These are phyloP conservation scores for Aspergillus nidulans DNA, from an alignment of 495 filamentous ascomycete species.

Conservation along the genomic window DNA sequence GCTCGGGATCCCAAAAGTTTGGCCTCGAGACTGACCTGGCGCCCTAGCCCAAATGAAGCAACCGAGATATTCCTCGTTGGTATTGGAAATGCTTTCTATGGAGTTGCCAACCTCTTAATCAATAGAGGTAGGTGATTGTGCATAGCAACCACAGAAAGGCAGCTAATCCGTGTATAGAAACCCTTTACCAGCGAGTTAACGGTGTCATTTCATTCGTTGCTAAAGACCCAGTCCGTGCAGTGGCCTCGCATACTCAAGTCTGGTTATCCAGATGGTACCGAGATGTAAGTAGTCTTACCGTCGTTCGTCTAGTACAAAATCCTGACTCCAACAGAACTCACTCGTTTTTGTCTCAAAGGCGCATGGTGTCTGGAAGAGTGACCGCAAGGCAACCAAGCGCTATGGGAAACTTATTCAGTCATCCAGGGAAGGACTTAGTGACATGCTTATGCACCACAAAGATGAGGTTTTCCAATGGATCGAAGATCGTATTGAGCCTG, in stretches of 20 bases:
- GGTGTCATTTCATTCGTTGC: conserved; percentile 53
- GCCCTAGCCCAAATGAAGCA: conserved; percentile 52
- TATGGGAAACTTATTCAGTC: conserved; percentile 61
- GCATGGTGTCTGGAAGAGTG: conserved; percentile 66
- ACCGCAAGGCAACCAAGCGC: conserved; percentile 59
- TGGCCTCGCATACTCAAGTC: conserved; percentile 59
- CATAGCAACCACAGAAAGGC: not conserved
- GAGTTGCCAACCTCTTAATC: conserved; percentile 63
- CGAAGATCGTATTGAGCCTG: conserved; percentile 33
- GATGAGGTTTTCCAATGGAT: conserved; percentile 55
- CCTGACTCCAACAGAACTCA: conserved; percentile 45
- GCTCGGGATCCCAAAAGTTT: conserved; percentile 2
- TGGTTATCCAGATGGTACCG: conserved; percentile 70
- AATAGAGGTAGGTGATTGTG: conserved; percentile 50
- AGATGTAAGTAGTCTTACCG: conserved; percentile 32
- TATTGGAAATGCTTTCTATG: conserved; percentile 70
- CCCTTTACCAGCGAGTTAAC: conserved; percentile 48
- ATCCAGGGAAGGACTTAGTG: conserved; percentile 47
- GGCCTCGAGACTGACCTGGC: not conserved
- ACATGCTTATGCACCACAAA: conserved; percentile 60
- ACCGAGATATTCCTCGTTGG: conserved; percentile 79
- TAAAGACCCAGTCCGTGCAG: conserved; percentile 49
- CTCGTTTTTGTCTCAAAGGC: conserved; percentile 66
- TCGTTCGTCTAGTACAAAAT: not conserved
- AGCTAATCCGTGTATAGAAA: conserved; percentile 33